A percentile compares a stretch with the other conserved stretches of the same genome.
Conservation (phyloP, 129 eudicot species). For the Cynara cardunculus region DNA sequence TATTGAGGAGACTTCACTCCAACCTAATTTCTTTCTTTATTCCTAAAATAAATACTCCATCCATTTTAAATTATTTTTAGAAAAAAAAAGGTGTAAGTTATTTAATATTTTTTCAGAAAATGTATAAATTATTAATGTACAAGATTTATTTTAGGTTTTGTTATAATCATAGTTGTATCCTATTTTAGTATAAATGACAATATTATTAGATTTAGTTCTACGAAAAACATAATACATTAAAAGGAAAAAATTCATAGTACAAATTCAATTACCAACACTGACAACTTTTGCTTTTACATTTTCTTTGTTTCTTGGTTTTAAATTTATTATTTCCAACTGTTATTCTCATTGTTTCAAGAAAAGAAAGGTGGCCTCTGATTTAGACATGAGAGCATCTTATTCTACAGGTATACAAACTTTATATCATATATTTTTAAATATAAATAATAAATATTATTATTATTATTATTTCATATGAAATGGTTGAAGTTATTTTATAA, state of each 20-base stretch:
- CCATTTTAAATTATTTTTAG: too few species aligned
- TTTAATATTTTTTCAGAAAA: too few species aligned
- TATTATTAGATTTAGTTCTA: background rate
- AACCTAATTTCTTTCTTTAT: background rate
- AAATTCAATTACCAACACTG: slow-evolving; percentile 12
- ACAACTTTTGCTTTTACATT: slow-evolving; percentile 5
- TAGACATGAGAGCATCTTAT: slow-evolving; percentile 18
- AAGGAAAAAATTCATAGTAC: background rate
- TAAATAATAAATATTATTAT: background rate
- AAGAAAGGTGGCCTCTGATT: slow-evolving; percentile 18
- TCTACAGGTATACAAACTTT: background rate
- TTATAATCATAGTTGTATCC: background rate
- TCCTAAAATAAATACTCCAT: background rate
- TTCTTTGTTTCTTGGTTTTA: background rate
- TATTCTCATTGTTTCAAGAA: slow-evolving; percentile 20
- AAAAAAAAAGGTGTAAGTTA: too few species aligned
- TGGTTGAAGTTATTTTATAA: too few species aligned
- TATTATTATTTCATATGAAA: background rate
- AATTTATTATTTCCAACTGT: slow-evolving; percentile 12
- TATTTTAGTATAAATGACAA: background rate
- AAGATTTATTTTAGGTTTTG: too few species aligned
- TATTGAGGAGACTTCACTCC: background rate
- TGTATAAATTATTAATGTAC: too few species aligned
- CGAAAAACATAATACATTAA: background rate
- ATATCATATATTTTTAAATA: background rate